phyloP scores from a whole-genome alignment of 495 filamentous ascomycete genomes.

The Filosporella fistucella region DNA sequence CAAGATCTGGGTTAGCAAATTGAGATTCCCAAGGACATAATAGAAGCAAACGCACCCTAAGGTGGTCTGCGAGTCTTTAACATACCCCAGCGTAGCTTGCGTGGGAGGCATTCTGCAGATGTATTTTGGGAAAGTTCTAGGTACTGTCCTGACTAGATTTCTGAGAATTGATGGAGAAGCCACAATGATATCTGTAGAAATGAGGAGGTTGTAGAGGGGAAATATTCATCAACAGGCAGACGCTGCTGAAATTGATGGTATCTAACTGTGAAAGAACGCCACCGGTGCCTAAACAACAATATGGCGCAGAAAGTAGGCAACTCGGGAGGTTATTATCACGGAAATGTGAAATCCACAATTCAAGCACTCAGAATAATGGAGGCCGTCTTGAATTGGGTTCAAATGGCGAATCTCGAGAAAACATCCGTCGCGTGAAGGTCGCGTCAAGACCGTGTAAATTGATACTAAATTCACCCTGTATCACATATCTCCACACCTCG shows the following conservation, averaged over 20 bases:
- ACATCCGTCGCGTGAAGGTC: background rate
- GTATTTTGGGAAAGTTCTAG: conserved; percentile 5
- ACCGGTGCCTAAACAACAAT: too few relatives aligned
- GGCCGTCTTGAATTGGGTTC: background rate
- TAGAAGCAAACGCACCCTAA: conserved; percentile 70
- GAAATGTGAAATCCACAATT: too few relatives aligned
- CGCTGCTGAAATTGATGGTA: too few relatives aligned
- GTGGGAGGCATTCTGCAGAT: conserved; percentile 51
- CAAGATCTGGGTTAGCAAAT: conserved; percentile 12
- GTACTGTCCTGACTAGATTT: background rate
- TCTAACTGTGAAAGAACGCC: too few relatives aligned
- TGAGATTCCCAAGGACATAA: background rate
- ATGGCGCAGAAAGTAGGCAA: too few relatives aligned
- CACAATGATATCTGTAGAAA: conserved; percentile 13
- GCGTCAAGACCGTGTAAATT: conserved; percentile 3
- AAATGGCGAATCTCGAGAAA: background rate
- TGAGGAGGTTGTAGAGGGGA: background rate
- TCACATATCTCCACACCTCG: background rate
- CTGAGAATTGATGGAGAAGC: conserved; percentile 15
- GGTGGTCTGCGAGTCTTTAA: conserved; percentile 72
- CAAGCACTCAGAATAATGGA: background rate
- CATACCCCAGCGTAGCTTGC: conserved; percentile 93
- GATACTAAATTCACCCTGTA: background rate
- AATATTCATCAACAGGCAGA: background rate
- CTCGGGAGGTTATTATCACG: too few relatives aligned